phyloP scores from a whole-genome alignment of 306 rosid genomes.

The Spatholobus suberectus region DNA sequence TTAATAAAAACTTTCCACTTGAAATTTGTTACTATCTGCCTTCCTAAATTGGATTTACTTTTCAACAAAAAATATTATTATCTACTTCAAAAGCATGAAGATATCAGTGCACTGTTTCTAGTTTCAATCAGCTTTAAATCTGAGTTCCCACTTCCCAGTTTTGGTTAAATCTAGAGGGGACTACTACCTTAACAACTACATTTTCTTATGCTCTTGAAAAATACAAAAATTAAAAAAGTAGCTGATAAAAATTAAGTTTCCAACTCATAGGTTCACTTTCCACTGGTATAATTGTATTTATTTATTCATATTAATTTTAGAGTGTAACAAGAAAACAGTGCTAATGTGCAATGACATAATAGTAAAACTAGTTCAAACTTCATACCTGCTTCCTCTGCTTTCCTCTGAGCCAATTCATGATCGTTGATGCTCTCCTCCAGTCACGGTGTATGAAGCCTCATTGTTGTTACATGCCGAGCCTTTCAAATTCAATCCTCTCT shows the following conservation, averaged over 20 bases:
- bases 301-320: background rate
- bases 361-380: background rate
- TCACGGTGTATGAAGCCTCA: constrained; percentile 41
- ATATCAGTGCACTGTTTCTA: background rate
- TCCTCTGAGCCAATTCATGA: constrained; percentile 90
- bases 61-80: background rate
- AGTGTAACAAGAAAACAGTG: background rate
- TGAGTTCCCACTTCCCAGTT: background rate
- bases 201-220: background rate
- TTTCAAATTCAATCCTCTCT: constrained; percentile 83
- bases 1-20: background rate
- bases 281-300: too few relatives aligned
- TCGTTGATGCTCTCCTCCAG: constrained; percentile 83
- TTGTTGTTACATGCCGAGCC: constrained; percentile 49
- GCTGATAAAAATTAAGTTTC: background rate
- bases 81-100: background rate
- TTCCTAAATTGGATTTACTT: background rate
- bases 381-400: constrained; percentile 99
- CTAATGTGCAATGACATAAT: background rate
- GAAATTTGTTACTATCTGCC: too few relatives aligned
- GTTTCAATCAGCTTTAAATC: constrained; percentile 14
- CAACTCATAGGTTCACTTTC: background rate
- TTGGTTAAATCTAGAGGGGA: background rate
- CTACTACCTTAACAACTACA: background rate
- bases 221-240: background rate